phyloP scores from a whole-genome alignment of 805 yeast species.

The Hemisphaericaspora nanyangensis region DNA sequence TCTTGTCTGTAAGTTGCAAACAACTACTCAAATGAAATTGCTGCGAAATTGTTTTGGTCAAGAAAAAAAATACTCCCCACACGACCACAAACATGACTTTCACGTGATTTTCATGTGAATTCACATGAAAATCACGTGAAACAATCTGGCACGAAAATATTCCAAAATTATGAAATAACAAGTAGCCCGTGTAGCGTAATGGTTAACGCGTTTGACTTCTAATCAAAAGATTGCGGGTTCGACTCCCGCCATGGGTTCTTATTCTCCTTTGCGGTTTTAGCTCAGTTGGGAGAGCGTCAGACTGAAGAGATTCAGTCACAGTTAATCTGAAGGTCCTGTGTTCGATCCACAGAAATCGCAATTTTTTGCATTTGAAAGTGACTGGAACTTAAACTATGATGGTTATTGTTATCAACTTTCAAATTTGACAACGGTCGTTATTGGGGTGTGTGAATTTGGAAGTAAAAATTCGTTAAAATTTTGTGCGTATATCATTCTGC shows the following conservation, averaged over 20 bases:
- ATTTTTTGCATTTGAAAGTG: slow-evolving; percentile 12
- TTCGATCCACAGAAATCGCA: slow-evolving; percentile 81
- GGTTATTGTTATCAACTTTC: no score
- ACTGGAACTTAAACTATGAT: not conserved
- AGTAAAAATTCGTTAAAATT: no score
- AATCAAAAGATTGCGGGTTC: slow-evolving; percentile 65
- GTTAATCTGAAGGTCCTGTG: slow-evolving; percentile 79
- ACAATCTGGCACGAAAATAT: not conserved
- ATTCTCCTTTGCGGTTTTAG: slow-evolving; percentile 28
- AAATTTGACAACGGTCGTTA: no score
- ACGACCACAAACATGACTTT: not conserved
- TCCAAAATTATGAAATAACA: not conserved
- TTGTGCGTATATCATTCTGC: no score
- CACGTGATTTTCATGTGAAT: not conserved
- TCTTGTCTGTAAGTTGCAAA: no score
- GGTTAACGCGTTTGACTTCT: slow-evolving; percentile 68
- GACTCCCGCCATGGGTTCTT: slow-evolving; percentile 49
- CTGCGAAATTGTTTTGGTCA: not conserved
- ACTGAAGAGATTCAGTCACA: slow-evolving; percentile 22
- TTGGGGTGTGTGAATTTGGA: no score
- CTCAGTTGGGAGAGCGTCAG: slow-evolving; percentile 41
- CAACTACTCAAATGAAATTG: not conserved
- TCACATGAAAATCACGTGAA: slow-evolving; percentile 3
- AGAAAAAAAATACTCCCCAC: not conserved
- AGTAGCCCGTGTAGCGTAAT: slow-evolving; percentile 57